Conservation (phyloP, 1,284 basidiomycete genomes). For the Cystobasidiaceae sp. region DNA sequence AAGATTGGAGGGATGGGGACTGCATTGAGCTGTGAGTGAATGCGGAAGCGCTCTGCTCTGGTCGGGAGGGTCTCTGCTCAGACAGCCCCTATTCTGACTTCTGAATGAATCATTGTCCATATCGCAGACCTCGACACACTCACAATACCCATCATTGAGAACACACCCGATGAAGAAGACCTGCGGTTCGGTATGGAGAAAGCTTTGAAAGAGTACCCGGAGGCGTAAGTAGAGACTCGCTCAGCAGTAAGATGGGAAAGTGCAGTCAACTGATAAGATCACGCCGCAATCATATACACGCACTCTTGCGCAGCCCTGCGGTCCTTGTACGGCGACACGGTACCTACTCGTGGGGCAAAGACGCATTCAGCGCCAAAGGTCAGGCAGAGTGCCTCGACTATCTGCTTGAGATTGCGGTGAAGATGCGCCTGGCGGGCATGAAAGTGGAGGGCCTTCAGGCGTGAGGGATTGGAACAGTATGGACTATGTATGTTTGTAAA, state of each 20-base stretch:
- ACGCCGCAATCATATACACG: not conserved
- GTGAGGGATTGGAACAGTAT: not conserved
- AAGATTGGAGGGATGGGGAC: slow-evolving; percentile 65
- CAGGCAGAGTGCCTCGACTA: slow-evolving; percentile 76
- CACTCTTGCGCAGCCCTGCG: slow-evolving; percentile 50
- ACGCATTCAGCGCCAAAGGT: slow-evolving; percentile 83
- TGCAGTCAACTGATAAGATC: not conserved
- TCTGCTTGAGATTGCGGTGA: slow-evolving; percentile 74
- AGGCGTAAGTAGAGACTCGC: slow-evolving; percentile 51
- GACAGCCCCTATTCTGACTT: not conserved
- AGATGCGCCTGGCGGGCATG: slow-evolving; percentile 55
- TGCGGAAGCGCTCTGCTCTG: no score
- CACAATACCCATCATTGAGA: slow-evolving; percentile 79
- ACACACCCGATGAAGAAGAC: slow-evolving; percentile 80
- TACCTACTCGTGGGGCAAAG: slow-evolving; percentile 46
- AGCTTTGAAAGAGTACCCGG: slow-evolving; percentile 70
- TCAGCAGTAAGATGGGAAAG: slow-evolving; percentile 52
- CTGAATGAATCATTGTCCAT: not conserved
- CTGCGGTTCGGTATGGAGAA: slow-evolving; percentile 75
- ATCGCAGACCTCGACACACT: slow-evolving; percentile 63
- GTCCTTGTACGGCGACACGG: slow-evolving; percentile 76
- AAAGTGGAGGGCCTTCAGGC: slow-evolving; percentile 19
- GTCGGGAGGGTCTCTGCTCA: no score
- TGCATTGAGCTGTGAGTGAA: slow-evolving; percentile 56
- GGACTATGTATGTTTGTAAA: no score